These are phyloP conservation scores for Somion occarium DNA, from an alignment of 1,284 basidiomycete genomes.

Conservation along the genomic window DNA sequence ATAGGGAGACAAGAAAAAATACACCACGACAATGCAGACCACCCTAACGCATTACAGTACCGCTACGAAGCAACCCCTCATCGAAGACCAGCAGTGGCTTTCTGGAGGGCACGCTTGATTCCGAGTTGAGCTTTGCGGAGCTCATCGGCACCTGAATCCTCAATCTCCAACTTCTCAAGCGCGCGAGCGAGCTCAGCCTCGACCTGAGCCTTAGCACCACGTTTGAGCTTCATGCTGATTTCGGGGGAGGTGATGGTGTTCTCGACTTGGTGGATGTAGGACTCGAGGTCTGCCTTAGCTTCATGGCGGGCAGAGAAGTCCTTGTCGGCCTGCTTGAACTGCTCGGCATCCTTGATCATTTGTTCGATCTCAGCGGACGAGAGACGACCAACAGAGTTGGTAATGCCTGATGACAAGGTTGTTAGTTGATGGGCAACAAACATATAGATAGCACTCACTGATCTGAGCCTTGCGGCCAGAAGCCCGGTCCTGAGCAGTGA, in stretches of 20 bases:
- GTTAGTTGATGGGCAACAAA: conserved; percentile 3
- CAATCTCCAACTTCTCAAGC: conserved; percentile 94
- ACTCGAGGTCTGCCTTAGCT: conserved; percentile 94
- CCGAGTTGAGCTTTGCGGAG: conserved; percentile 89
- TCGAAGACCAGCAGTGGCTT: conserved; percentile 85
- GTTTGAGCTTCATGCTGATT: conserved; percentile 95
- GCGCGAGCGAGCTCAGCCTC: conserved; percentile 95
- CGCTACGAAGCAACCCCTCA: conserved; percentile 31
- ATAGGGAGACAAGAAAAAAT: conserved; percentile 1
- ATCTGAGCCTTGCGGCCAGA: conserved; percentile 96
- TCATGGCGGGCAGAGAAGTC: conserved; percentile 95
- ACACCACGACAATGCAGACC: conserved; percentile 16
- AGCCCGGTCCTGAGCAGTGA: conserved; percentile 91
- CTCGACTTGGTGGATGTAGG: conserved; percentile 94
- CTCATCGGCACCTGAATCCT: conserved; percentile 88
- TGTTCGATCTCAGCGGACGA: conserved; percentile 93
- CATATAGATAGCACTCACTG: conserved; percentile 47
- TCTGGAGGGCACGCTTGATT: conserved; percentile 94
- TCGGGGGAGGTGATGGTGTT: conserved; percentile 90
- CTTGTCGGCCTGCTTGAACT: conserved; percentile 95
- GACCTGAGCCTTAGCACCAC: conserved; percentile 88
- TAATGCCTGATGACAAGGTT: conserved; percentile 55
- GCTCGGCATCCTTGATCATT: conserved; percentile 98
- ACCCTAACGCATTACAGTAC: conserved; percentile 13
- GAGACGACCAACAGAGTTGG: conserved; percentile 94